These are phyloP conservation scores for Phytophthora fragariae DNA, from an alignment of 352 stramenopile species.

Conservation along the genomic window DNA sequence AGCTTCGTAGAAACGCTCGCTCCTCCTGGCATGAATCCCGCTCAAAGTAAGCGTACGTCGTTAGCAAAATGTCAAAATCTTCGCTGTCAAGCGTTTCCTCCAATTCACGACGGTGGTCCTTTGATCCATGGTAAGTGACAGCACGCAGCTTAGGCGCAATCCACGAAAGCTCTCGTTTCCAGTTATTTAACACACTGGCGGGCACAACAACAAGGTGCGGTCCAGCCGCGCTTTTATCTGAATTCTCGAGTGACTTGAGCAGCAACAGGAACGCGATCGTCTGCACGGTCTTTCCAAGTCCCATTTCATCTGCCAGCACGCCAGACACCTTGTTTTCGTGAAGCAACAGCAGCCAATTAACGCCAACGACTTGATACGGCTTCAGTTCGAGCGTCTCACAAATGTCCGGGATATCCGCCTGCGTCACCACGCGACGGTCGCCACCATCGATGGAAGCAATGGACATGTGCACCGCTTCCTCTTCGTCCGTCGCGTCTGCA, in stretches of 20 bases:
- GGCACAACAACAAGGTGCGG: conserved; percentile 95
- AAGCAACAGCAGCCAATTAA: conserved; percentile 86
- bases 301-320: conserved; percentile 91
- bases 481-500: conserved; percentile 49
- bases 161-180: conserved; percentile 91
- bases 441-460: conserved; percentile 54
- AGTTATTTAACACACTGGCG: conserved; percentile 94
- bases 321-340: conserved; percentile 83
- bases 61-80: conserved; percentile 89
- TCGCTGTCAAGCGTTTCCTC: conserved; percentile 56
- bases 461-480: conserved; percentile 66
- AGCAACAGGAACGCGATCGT: conserved; percentile 83
- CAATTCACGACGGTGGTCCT: conserved; percentile 66
- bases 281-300: conserved; percentile 94
- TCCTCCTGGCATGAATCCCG: conserved; percentile 87
- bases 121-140: conserved; percentile 84
- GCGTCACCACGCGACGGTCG: conserved; percentile 61
- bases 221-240: conserved; percentile 37
- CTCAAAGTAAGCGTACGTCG: conserved; percentile 94
- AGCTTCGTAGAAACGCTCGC: conserved; percentile 76
- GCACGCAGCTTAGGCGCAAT: conserved; percentile 93
- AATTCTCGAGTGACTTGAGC: conserved; percentile 54
- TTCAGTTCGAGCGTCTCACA: conserved; percentile 80
- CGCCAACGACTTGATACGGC: conserved; percentile 85
- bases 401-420: conserved; percentile 76